phyloP scores from a whole-genome alignment of 129 eudicot species.

The Silybum marianum region DNA sequence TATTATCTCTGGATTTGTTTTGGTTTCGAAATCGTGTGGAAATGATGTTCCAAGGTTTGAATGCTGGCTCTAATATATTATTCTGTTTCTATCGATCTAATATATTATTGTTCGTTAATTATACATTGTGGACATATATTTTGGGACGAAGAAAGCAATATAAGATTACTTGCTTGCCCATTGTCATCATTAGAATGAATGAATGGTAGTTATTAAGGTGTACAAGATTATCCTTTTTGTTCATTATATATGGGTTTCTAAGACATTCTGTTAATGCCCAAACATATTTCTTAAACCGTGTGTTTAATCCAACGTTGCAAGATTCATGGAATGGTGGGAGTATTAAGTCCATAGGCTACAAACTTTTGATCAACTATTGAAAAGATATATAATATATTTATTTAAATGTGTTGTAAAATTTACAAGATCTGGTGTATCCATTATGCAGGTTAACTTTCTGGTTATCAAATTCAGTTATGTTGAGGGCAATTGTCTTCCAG shows the following conservation, averaged over 20 bases:
- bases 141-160: neutral
- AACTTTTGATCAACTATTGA: neutral
- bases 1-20: slow-evolving; percentile 68
- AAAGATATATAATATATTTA: neutral
- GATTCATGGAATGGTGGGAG: neutral
- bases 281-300: neutral
- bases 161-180: slow-evolving; percentile 1
- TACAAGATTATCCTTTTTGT: neutral
- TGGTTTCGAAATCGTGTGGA: slow-evolving; percentile 95
- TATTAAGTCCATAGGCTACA: neutral
- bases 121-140: neutral
- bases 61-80: neutral
- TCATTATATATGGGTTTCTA: neutral
- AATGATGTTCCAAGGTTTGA: slow-evolving; percentile 89
- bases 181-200: slow-evolving; percentile 5
- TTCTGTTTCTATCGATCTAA: neutral
- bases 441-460: slow-evolving; percentile 85
- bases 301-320: neutral
- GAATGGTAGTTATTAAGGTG: slow-evolving; percentile 1
- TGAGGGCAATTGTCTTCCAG: slow-evolving; percentile 74
- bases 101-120: neutral
- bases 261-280: neutral
- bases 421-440: slow-evolving; percentile 10
- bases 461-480: slow-evolving; percentile 81
- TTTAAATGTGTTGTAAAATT: neutral